Evolutionary conservation across 208 protist species (phyloP), one percentile per base, ranked within the genome.

Genomic region (Novymonas esmeraldas): DNA sequence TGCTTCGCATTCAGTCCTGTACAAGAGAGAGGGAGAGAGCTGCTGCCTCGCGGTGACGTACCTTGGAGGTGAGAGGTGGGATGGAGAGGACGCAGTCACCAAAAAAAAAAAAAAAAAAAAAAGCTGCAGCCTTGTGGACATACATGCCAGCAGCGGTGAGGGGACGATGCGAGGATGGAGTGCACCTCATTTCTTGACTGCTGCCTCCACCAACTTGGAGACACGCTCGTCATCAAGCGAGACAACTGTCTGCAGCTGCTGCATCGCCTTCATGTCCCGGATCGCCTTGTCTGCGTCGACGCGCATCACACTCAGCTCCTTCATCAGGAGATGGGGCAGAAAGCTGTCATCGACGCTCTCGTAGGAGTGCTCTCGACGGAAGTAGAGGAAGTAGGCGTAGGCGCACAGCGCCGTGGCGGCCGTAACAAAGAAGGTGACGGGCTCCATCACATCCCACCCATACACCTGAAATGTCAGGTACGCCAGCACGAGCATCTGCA

Each of bases 401-500:
- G 67, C 31, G 38, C 57, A 81, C 6, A 95, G 50, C 5, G 84
- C 68, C 6, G 84, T 91, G 14, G 54, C 51, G 6, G 82, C 81
- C 13, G 86, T 90, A 14, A 92, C 72, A 73, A 95, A 95, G 61
- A 85, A 95, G 26, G 79, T 86, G 34, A 91, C 62, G 28, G 89
- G 89, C 66, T 95, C 89, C 89, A 95, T 95, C 0, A 92, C 78
- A 62, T 91, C 82, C 89, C 89, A 95, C 24, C 76, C 85, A 65
- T 84, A 95, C 18, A 91, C 79, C 24, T 84, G 36, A 68, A 95
- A 95, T 13, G 81, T 90, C 18, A 92, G 41, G 67, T 95, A 95
- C 24, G 89, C 78, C 2, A 95, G 63, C 56, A 89, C 55, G 1
- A 75, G 60, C 86, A 92, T 95, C 70, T 95, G 89, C 2, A 71